Evolutionary conservation across 108 stramenopile species (phyloP).

Genomic region (Pseudonitzschia multiseries): DNA sequence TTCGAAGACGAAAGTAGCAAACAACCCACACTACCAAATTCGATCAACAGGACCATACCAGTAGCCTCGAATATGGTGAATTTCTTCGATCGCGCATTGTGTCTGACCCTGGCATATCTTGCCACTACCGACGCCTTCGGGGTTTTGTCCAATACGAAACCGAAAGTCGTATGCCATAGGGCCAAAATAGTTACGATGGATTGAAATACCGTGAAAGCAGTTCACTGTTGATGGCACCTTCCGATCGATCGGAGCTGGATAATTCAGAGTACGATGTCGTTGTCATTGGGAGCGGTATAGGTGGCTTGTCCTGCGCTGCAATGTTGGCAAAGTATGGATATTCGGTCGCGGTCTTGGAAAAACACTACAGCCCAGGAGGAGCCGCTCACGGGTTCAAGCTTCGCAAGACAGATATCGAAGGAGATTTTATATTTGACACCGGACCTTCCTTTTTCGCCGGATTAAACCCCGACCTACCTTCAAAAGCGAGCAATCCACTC

Average conservation of each 20-base stretch:
- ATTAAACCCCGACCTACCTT: slow-evolving; percentile 54
- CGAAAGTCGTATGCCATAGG: background rate
- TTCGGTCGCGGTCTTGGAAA: slow-evolving; percentile 73
- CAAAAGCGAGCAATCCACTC: slow-evolving; percentile 65
- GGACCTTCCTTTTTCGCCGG: slow-evolving; percentile 90
- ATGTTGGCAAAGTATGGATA: slow-evolving; percentile 78
- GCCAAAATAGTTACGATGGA: background rate
- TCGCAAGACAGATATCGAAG: slow-evolving; percentile 25
- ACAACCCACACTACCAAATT: too few species aligned
- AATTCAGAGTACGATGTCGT: slow-evolving; percentile 57
- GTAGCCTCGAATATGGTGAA: background rate
- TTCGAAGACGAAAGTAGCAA: too few species aligned
- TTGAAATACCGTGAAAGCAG: background rate
- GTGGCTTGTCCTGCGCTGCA: slow-evolving; percentile 82
- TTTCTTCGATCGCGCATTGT: background rate
- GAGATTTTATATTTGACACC: slow-evolving; percentile 81
- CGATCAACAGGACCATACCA: too few species aligned
- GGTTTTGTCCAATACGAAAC: background rate
- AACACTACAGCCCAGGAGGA: slow-evolving; percentile 81
- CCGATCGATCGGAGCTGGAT: background rate
- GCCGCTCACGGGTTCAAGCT: slow-evolving; percentile 76
- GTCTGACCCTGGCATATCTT: background rate
- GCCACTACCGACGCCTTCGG: background rate
- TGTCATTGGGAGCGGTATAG: slow-evolving; percentile 81
- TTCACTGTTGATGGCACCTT: background rate